Base-by-base conservation (phyloP, 148 eudicot species). In the Silene uniflora region DNA sequence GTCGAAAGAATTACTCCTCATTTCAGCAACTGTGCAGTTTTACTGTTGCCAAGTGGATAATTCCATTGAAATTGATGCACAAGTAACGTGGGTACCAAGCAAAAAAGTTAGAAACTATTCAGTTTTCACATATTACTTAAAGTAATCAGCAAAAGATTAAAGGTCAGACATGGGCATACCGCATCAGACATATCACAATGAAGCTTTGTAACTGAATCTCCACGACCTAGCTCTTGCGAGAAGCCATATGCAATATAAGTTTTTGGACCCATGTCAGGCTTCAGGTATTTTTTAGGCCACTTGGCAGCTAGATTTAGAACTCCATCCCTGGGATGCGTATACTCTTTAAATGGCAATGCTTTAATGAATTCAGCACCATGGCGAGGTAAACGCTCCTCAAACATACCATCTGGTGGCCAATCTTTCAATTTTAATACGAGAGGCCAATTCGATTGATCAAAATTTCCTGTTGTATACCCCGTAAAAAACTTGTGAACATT, bases 201-300 rank as follows among this genome's bases (percentile, higher is more conserved):
- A 76, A 91, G 88, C 79, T 86, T 89, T 42, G 93, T 91, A 32
- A 91, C 88, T 60, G 91, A 91, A 81, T 91, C 93, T 54, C 90
- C 96, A 32, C 85, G 84, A 3, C 90, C 93, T 69, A 91, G 83
- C 81, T 91, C 97, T 83, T 89, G 87, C 23, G 79, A 70, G 68
- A 83, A 81, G 25, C 93, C 97, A 81, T 89, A 89, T 13, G 97
- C 91, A 68, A 89, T 89, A 73, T 89, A 91, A 32, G 97, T 85
- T 82, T 89, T 91, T 17, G 93, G 91, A 44, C 97, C 97, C 79
- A 91, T 75, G 73, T 91, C 97, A 12, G 91, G 93, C 84, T 88
- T 89, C 73, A 89, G 72, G 18, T 76, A 67, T 0, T 44, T 0
- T 4, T 19, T 5, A 10, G 91, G 90, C 80, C 84, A 80, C 76